Evolutionary conservation across 2,329 filamentous ascomycete species (phyloP).

Genomic region (Seiridium cupressi): DNA sequence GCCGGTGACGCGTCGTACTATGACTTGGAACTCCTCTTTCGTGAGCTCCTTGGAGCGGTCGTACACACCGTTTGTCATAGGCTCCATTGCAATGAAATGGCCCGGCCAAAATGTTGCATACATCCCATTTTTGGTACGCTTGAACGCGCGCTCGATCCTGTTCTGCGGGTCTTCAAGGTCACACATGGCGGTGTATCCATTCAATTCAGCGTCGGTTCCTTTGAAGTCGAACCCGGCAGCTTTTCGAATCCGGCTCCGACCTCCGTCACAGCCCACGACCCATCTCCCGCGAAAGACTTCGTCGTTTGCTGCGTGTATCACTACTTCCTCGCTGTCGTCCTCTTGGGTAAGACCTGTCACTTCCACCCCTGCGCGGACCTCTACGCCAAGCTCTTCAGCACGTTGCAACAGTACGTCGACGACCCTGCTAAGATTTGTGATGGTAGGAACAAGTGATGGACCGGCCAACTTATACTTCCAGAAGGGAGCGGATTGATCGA

Average conservation of each 20-base stretch:
- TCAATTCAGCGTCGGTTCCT: slow-evolving; percentile 34
- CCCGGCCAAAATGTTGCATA: slow-evolving; percentile 16
- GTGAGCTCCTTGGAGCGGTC: slow-evolving; percentile 17
- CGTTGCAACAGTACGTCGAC: slow-evolving; percentile 18
- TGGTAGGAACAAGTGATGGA: slow-evolving; percentile 19
- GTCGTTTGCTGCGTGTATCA: slow-evolving; percentile 15
- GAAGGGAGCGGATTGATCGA: slow-evolving; percentile 24
- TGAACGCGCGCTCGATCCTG: slow-evolving; percentile 23
- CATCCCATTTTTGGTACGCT: slow-evolving; percentile 23
- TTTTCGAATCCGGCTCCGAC: slow-evolving; percentile 33
- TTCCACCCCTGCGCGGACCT: slow-evolving; percentile 22
- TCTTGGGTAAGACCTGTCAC: slow-evolving; percentile 20
- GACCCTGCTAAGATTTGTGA: slow-evolving; percentile 20
- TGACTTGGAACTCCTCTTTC: slow-evolving; percentile 15
- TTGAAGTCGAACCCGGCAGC: slow-evolving; percentile 32
- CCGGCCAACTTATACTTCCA: slow-evolving; percentile 27
- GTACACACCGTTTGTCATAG: slow-evolving; percentile 13
- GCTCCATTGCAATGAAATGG: slow-evolving; percentile 15
- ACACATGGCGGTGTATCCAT: slow-evolving; percentile 30
- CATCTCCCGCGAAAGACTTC: slow-evolving; percentile 23
- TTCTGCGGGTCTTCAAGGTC: slow-evolving; percentile 29
- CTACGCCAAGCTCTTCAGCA: slow-evolving; percentile 24
- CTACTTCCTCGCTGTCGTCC: slow-evolving; percentile 14
- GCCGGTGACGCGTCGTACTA: slow-evolving; percentile 16
- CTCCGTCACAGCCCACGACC: slow-evolving; percentile 42